phyloP scores from a whole-genome alignment of 495 filamentous ascomycete species.

The Elasticomyces elasticus region DNA sequence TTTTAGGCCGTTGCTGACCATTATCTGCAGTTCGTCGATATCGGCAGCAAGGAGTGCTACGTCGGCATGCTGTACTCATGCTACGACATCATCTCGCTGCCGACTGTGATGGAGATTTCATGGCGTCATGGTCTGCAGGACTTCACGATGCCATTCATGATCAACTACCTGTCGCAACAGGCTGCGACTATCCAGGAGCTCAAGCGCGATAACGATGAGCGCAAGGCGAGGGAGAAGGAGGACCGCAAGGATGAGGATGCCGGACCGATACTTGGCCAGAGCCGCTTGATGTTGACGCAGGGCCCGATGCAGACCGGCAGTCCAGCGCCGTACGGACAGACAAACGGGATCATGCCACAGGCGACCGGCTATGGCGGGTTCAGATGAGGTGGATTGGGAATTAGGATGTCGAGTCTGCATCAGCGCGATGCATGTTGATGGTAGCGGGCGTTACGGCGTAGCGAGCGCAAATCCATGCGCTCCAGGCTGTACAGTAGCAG shows the following conservation, averaged over 20 bases:
- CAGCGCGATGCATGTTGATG: background rate
- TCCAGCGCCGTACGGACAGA: constrained; percentile 32
- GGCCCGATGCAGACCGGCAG: constrained; percentile 51
- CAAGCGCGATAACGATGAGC: constrained; percentile 95
- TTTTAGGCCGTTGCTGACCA: background rate
- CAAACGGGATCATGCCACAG: constrained; percentile 35
- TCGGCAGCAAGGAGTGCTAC: constrained; percentile 97
- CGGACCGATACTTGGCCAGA: constrained; percentile 84
- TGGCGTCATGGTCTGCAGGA: constrained; percentile 93
- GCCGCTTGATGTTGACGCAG: constrained; percentile 96
- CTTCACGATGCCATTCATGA: constrained; percentile 99
- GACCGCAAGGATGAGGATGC: constrained; percentile 83
- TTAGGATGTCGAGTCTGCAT: background rate
- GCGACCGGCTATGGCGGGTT: constrained; percentile 34
- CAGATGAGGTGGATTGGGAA: constrained; percentile 13
- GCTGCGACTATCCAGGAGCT: constrained; percentile 72
- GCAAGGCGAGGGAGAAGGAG: constrained; percentile 77
- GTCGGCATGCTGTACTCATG: constrained; percentile 98
- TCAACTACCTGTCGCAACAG: constrained; percentile 90
- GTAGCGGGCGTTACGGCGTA: background rate
- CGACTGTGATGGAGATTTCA: constrained; percentile 87
- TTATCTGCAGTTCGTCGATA: constrained; percentile 79
- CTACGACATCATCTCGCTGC: constrained; percentile 90
- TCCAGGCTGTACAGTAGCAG: constrained; percentile 1
- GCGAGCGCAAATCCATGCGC: background rate